Conservation (phyloP, 768 basidiomycete genomes). For the Lactarius hengduanensis region DNA sequence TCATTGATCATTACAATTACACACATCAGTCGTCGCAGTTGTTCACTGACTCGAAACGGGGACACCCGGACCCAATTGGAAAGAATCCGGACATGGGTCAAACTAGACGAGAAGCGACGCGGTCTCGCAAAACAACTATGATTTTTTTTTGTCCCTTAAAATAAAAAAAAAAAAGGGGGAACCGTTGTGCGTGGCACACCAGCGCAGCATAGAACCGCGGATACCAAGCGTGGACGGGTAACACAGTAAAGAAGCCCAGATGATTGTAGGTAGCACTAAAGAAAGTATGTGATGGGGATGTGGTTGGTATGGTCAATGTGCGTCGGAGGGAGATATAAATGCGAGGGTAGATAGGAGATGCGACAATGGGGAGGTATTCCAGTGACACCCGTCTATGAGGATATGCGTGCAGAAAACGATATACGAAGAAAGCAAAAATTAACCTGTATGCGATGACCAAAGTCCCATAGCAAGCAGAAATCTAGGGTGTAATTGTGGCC, state of each 20-base stretch:
- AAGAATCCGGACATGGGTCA: conserved; percentile 1
- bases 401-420: conserved; percentile 27
- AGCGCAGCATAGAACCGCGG: conserved; percentile 24
- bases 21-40: background rate
- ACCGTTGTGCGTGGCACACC: conserved; percentile 17
- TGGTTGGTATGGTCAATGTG: conserved; percentile 25
- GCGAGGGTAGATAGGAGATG: conserved; percentile 19
- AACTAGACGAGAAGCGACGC: conserved; percentile 8
- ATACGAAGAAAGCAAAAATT: conserved; percentile 21
- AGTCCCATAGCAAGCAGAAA: conserved; percentile 26
- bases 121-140: conserved; percentile 15
- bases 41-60: conserved; percentile 17
- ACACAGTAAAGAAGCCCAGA: conserved; percentile 22
- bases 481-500: conserved; percentile 19
- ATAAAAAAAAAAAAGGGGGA: background rate
- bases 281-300: conserved; percentile 24
- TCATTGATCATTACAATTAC: background rate
- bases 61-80: conserved; percentile 3
- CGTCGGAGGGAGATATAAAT: conserved; percentile 23
- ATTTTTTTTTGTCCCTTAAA: conserved; percentile 13
- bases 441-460: conserved; percentile 22
- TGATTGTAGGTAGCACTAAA: conserved; percentile 26
- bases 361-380: conserved; percentile 22
- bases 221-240: conserved; percentile 18
- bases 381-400: conserved; percentile 27